Evolutionary conservation across 345 rosid species (phyloP), one percentile per base, ranked within the genome.

Genomic region (Corymbia maculata): DNA sequence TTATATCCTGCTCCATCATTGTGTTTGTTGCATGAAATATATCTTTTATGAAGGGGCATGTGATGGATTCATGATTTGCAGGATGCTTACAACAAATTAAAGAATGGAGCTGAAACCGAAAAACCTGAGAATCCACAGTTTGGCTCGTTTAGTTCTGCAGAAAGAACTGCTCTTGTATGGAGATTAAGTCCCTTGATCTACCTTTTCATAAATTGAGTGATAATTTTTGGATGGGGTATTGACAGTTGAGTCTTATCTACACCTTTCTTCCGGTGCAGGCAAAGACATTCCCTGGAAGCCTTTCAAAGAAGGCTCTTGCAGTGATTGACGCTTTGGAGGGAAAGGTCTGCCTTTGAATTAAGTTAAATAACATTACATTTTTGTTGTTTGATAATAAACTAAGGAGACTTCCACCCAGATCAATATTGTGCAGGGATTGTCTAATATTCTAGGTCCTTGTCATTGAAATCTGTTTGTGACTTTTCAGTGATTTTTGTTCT

Each of bases 281-380:
- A 64, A 98, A 96, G 93, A 94, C 92, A 91, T 94, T 98, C 89
- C 94, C 93, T 2, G 94, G 95, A 89, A 47, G 95, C 86, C 93
- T 96, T 85, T 92, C 97, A 70, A 96, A 91, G 91, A 96, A 94
- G 89, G 99, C 97, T 87, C 90, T 96, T 91, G 93, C 91, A 9
- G 94, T 95, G 47, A 93, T 90, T 86, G 99, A 95, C 90, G 92
- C 98, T 90, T 91, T 96, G 93, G 99, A 98, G 93, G 99, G 99
- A 75, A 98, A 96, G 97, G 99, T 96, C n/a, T 87, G 93, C 89
- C 86, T 22, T 82, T 89, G 70, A 85, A 36, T 75, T 19, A 19
- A 75, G 82, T 42, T 36, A 42, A 42, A 75, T 42, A 9, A 36
- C 42, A 36, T 68, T 32, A 36, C 1, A 26, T 26, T 75, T 75